phyloP scores from a whole-genome alignment of 768 basidiomycete genomes.

The Rhodotorula babjevae region DNA sequence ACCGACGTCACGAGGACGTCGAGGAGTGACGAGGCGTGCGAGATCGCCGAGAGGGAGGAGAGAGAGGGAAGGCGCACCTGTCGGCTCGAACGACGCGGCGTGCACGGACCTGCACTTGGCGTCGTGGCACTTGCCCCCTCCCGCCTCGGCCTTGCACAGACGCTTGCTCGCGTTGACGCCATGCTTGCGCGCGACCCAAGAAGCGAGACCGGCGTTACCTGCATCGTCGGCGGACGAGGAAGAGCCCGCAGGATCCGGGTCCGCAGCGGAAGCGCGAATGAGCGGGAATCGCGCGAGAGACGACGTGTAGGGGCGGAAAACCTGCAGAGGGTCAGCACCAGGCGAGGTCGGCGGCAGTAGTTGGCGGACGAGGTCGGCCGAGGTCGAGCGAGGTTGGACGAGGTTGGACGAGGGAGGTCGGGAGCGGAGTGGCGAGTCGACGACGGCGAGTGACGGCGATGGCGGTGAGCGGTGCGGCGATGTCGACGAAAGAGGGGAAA shows the following conservation, averaged over 20 bases:
- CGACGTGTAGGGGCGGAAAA: constrained; percentile 26
- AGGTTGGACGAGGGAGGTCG: too few species aligned
- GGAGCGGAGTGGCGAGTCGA: too few species aligned
- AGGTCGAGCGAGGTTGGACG: too few species aligned
- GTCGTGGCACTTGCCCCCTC: constrained; percentile 20
- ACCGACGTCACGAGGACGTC: too few species aligned
- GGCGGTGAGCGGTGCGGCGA: too few species aligned
- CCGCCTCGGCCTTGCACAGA: constrained; percentile 24
- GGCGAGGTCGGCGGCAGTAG: too few species aligned
- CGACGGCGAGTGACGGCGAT: too few species aligned
- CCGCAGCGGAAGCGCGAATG: neutral
- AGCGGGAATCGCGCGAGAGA: constrained; percentile 27
- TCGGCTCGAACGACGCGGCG: constrained; percentile 3
- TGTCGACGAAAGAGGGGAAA: neutral
- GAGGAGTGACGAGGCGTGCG: neutral
- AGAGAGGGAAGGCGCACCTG: constrained; percentile 9
- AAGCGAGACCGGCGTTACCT: constrained; percentile 23
- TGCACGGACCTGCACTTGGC: constrained; percentile 14
- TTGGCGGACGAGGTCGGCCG: too few species aligned
- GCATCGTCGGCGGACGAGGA: neutral
- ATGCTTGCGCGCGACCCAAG: constrained; percentile 19
- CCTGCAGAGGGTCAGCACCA: neutral
- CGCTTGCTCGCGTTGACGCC: constrained; percentile 8
- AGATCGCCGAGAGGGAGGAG: too few species aligned
- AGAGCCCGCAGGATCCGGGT: neutral